Conservation (phyloP, 331 rosid genomes). For the Quercus tomentella region DNA sequence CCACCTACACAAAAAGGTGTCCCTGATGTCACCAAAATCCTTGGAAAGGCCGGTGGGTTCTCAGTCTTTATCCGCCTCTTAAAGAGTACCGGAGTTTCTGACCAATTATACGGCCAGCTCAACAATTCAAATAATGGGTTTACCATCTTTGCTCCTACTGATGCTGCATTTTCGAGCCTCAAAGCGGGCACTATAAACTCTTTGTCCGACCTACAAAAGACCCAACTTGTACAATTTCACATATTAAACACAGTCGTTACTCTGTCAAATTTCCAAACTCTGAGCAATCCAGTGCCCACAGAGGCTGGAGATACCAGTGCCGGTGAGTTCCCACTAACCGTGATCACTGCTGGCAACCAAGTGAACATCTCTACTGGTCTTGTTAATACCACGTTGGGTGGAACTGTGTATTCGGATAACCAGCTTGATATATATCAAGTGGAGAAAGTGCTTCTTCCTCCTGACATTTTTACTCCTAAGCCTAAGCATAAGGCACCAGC, state of each 20-base stretch:
- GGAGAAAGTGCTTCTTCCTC: constrained; percentile 47
- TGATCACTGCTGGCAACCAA: constrained; percentile 26
- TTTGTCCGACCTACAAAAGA: constrained; percentile 32
- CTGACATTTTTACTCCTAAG: constrained; percentile 23
- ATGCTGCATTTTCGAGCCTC: constrained; percentile 41
- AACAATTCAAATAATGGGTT: constrained; percentile 34
- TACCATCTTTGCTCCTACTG: constrained; percentile 39
- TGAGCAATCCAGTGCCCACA: constrained; percentile 45
- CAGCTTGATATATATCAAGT: constrained; percentile 41
- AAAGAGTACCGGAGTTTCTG: constrained; percentile 36
- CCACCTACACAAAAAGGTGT: background rate
- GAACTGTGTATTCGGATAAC: constrained; percentile 30
- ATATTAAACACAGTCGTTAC: constrained; percentile 30
- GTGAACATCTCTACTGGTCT: constrained; percentile 40
- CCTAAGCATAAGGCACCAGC: background rate
- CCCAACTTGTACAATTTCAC: constrained; percentile 42
- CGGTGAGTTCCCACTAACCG: constrained; percentile 19
- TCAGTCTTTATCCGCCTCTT: constrained; percentile 31
- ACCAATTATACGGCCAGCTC: constrained; percentile 39
- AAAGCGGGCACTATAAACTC: constrained; percentile 49
- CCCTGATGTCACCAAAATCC: constrained; percentile 28
- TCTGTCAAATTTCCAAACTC: constrained; percentile 36
- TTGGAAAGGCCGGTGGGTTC: constrained; percentile 19
- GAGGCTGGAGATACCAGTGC: constrained; percentile 31
- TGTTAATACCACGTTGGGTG: constrained; percentile 38